phyloP scores from a whole-genome alignment of 2,329 filamentous ascomycete species.

The Blastomyces emzantsi region DNA sequence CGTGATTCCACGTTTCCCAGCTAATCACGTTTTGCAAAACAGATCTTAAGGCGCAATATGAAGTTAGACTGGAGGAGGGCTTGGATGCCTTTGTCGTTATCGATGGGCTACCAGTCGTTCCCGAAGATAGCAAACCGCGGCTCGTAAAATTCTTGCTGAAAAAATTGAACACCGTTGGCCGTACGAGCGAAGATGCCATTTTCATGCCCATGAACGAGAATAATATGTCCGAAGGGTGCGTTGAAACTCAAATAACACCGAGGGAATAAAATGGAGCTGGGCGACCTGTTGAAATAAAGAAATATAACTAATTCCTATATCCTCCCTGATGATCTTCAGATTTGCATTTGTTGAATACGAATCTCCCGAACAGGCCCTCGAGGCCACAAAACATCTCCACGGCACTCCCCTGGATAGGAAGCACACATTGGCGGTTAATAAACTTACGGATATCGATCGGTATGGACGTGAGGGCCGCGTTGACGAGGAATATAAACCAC shows the following conservation, averaged over 20 bases:
- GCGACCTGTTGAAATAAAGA: neutral
- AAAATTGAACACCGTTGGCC: conserved; percentile 80
- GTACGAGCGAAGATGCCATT: conserved; percentile 74
- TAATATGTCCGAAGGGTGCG: conserved; percentile 76
- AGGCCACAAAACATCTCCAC: conserved; percentile 82
- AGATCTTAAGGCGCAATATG: conserved; percentile 88
- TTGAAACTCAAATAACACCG: conserved; percentile 15
- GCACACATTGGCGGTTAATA: conserved; percentile 93
- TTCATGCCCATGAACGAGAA: conserved; percentile 90
- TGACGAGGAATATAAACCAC: conserved; percentile 79
- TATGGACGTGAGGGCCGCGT: conserved; percentile 90
- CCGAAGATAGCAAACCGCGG: conserved; percentile 83
- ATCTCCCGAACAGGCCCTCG: conserved; percentile 77
- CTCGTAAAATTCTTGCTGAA: conserved; percentile 92
- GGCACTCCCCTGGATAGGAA: conserved; percentile 87
- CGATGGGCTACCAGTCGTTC: conserved; percentile 85
- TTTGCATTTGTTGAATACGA: conserved; percentile 98
- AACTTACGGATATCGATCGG: conserved; percentile 94
- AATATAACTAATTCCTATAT: conserved; percentile 14
- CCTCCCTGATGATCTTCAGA: conserved; percentile 37
- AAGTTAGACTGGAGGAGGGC: conserved; percentile 91
- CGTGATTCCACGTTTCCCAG: conserved; percentile 14
- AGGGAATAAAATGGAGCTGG: too few relatives aligned
- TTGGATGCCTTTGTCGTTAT: conserved; percentile 95
- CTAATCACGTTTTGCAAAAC: conserved; percentile 19